Evolutionary conservation across 2,329 filamentous ascomycete species (phyloP).

Genomic region (Pestalotiopsis fici): DNA sequence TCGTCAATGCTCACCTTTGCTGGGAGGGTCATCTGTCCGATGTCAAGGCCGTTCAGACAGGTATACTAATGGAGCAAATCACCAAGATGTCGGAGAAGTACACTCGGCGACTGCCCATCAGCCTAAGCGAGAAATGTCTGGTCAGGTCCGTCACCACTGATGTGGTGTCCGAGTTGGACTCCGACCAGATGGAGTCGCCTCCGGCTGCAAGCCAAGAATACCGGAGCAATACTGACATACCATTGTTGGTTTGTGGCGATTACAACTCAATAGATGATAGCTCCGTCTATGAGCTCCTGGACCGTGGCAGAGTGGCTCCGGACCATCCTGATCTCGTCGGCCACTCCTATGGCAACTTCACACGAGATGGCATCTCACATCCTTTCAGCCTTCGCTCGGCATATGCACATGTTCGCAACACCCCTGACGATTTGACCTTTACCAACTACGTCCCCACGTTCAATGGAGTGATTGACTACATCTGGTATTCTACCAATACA

Average conservation of each 20-base stretch:
- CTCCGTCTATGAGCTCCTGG: constrained; percentile 88
- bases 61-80: constrained; percentile 91
- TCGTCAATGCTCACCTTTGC: constrained; percentile 91
- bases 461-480: constrained; percentile 89
- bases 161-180: constrained; percentile 45
- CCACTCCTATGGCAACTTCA: constrained; percentile 91
- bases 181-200: constrained; percentile 59
- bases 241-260: constrained; percentile 88
- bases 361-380: constrained; percentile 87
- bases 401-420: constrained; percentile 79
- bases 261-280: constrained; percentile 91
- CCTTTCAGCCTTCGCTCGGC: constrained; percentile 92
- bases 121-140: constrained; percentile 76
- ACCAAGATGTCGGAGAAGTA: constrained; percentile 86
- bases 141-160: constrained; percentile 46
- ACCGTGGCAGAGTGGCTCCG: constrained; percentile 74
- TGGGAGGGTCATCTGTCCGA: constrained; percentile 92
- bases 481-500: constrained; percentile 94
- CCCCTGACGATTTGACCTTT: constrained; percentile 83
- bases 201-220: constrained; percentile 84
- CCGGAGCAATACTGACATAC: constrained; percentile 81
- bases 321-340: constrained; percentile 79
- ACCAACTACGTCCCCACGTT: constrained; percentile 98
- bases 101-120: constrained; percentile 67
- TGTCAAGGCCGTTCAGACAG: constrained; percentile 95